Base-by-base conservation (phyloP, 2,329 filamentous ascomycete species). In the Aspergillus carbonarius region DNA sequence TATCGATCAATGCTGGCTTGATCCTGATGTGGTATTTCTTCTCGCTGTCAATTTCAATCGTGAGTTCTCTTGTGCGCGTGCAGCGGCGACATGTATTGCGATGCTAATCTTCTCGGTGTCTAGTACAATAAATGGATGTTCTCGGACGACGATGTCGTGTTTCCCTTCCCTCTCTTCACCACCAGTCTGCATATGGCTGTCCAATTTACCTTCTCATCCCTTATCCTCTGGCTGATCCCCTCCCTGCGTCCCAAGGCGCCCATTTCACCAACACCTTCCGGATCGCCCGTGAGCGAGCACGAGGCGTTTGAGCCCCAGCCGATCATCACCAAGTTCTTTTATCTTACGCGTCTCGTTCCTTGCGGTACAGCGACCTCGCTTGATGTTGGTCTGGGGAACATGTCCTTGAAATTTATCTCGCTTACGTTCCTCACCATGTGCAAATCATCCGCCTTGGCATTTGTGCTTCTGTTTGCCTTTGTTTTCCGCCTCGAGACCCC, bases 101-200 rank as follows among this genome's bases (percentile, higher is more conserved):
- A 32, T 27, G 25, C 25, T 47, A 56, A 55, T 12, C 17, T 13
- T 18, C 18, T 27, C 18, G 8, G 30, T 48, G 9, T 55, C 37
- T 67, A 95, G 89, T 99, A 98, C 82, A 99, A 99, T 83, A 98
- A 97, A 80, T 98, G 95, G 95, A 98, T 99, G 93, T 98, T 99
- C 78, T 90, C 91, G 70, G 84, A 88, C 61, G 84, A 89, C 66
- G 86, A 89, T 65, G 85, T 96, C 66, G 89, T 97, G 76, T 99
- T 99, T 74, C 88, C 91, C 53, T 98, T 95, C 70, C 95, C 95
- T 39, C 84, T 99, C 51, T 98, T 98, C 76, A 96, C 93, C 10
- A 99, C 95, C 3, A 91, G 91, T 63, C 82, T 95, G 74, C 95
- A 99, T 79, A 98, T 98, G 93, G 79, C 93, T 20, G 92, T 99